Evolutionary conservation across 768 basidiomycete genomes (phyloP), one percentile per base, ranked within the genome.

Genomic region (Crepidotus variabilis): DNA sequence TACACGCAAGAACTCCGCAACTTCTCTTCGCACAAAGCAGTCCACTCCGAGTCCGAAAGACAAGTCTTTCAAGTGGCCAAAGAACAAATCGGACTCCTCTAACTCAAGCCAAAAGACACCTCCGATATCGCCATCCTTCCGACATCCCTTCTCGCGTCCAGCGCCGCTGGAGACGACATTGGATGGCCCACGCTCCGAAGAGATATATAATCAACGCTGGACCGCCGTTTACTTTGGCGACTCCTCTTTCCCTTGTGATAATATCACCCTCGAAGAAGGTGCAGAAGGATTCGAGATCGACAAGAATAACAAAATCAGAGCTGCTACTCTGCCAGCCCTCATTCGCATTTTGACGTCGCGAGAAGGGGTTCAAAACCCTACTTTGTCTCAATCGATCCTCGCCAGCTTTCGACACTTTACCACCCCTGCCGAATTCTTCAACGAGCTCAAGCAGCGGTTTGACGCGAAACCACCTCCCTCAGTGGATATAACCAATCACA

Each of bases 381-480:
- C 78, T 36, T 66, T 88, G 69, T 63, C 71, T 57, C 67, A 78
- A 57, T 68, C 81, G 1, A 88, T 92, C 71, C 85, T 89, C 70
- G 69, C 84, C n/a, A 83, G 80, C 51, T 92, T 90, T 70, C 83
- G 88, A 23, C 78, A 83, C 58, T 90, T 88, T 72, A 78, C 81
- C 13, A 75, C 76, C 0, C 78, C 89, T 0, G 23, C 46, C 14
- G 72, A 76, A 6, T 71, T 85, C 10, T 70, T 83, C 33, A 67
- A 61, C 6, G 66, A 62, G 22, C 62, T 75, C 16, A 60, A 80
- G 23, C 63, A 64, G 3, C 55, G 55, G 4, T 56, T 51, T 21
- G 49, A 55, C 8, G 2, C 35, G 21, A 13, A 35, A 18, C 22
- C 47, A 24, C 34, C 47, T 10, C 16, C 34, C 7, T 28, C 28